Conservation (phyloP, 2,329 filamentous ascomycete genomes). For the Daldinia sp. region DNA sequence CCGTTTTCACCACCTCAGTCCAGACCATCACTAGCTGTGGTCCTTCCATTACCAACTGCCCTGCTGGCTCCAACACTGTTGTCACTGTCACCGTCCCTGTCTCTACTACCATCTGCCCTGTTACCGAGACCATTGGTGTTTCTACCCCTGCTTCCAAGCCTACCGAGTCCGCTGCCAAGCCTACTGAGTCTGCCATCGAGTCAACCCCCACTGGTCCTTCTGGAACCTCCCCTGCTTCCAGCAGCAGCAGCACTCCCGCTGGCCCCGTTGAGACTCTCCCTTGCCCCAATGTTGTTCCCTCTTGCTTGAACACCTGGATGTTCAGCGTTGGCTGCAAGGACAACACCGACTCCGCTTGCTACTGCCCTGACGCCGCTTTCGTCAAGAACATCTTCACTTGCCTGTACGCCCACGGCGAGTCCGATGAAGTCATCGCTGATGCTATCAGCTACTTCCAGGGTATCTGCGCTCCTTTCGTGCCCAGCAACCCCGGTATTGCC, state of each 20-base stretch:
- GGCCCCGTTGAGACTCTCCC: slow-evolving; percentile 56
- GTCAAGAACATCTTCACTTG: slow-evolving; percentile 83
- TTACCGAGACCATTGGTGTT: slow-evolving; percentile 60
- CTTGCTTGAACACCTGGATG: slow-evolving; percentile 93
- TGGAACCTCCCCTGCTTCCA: slow-evolving; percentile 31
- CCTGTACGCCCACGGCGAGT: slow-evolving; percentile 77
- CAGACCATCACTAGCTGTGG: slow-evolving; percentile 62
- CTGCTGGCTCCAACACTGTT: slow-evolving; percentile 54
- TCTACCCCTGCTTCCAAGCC: slow-evolving; percentile 42
- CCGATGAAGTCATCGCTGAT: slow-evolving; percentile 70
- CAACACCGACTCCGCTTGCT: slow-evolving; percentile 85
- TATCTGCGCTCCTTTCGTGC: slow-evolving; percentile 81
- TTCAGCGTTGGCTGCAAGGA: slow-evolving; percentile 76
- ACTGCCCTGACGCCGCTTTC: slow-evolving; percentile 82
- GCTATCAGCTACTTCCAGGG: slow-evolving; percentile 88
- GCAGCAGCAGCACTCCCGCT: slow-evolving; percentile 38
- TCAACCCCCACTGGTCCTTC: slow-evolving; percentile 20
- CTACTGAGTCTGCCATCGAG: slow-evolving; percentile 15
- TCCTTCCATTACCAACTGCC: slow-evolving; percentile 60
- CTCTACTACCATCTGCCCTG: slow-evolving; percentile 68
- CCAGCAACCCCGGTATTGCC: slow-evolving; percentile 83
- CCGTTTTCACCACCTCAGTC: slow-evolving; percentile 59
- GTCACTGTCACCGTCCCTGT: slow-evolving; percentile 64
- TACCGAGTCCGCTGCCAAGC: slow-evolving; percentile 20
- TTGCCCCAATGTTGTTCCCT: slow-evolving; percentile 78